Conservation (phyloP, 768 basidiomycete species). For the Ephemerocybe angulata region DNA sequence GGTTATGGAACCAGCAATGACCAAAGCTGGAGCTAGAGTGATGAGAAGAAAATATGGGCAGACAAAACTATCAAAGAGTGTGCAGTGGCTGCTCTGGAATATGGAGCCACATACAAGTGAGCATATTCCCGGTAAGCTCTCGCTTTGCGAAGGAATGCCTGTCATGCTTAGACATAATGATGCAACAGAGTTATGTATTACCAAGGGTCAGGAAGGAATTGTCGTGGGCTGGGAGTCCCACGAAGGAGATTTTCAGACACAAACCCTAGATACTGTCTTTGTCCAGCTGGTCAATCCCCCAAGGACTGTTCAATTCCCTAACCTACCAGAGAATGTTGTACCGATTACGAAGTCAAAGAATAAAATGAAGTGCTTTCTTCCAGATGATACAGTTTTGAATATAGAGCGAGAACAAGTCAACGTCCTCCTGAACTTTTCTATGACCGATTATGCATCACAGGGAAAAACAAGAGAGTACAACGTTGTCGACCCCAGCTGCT, state of each 20-base stretch:
- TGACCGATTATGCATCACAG: slow-evolving; percentile 28
- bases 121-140: slow-evolving; percentile 25
- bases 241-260: slow-evolving; percentile 16
- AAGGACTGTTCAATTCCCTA: slow-evolving; percentile 18
- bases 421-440: slow-evolving; percentile 28
- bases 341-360: slow-evolving; percentile 16
- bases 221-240: slow-evolving; percentile 27
- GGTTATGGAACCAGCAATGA: background rate
- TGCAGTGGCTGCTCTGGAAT: slow-evolving; percentile 4
- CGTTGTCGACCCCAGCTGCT: slow-evolving; percentile 21
- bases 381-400: slow-evolving; percentile 15
- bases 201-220: slow-evolving; percentile 31
- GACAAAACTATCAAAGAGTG: background rate
- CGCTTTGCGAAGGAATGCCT: slow-evolving; percentile 29
- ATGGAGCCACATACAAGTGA: slow-evolving; percentile 11
- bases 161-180: slow-evolving; percentile 28
- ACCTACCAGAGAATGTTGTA: slow-evolving; percentile 30
- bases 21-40: background rate
- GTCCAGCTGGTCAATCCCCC: slow-evolving; percentile 24
- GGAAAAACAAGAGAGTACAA: slow-evolving; percentile 24
- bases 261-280: slow-evolving; percentile 27
- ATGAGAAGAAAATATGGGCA: background rate
- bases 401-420: slow-evolving; percentile 20
- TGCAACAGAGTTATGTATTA: slow-evolving; percentile 33
- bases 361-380: slow-evolving; percentile 10